phyloP scores from a whole-genome alignment of 2,329 filamentous ascomycete genomes.

The Biscogniauxia mediterranea region DNA sequence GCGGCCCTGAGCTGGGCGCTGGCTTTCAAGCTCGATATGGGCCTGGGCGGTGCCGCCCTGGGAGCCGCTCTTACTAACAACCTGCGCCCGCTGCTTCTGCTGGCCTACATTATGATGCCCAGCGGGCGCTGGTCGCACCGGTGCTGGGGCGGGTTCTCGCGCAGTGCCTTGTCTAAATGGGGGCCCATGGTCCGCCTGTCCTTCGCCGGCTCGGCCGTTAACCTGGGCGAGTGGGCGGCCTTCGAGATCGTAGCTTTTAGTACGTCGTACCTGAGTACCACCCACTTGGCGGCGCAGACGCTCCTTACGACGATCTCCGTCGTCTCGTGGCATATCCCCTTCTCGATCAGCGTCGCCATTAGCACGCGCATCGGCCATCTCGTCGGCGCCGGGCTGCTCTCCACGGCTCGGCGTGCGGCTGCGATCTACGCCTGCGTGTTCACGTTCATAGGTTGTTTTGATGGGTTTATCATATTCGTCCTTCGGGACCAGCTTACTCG shows the following conservation, averaged over 20 bases:
- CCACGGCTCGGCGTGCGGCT: constrained; percentile 32
- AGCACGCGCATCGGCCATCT: constrained; percentile 43
- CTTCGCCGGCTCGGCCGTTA: constrained; percentile 38
- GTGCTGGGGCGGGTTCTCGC: constrained; percentile 46
- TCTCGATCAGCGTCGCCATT: constrained; percentile 41
- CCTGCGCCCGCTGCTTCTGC: constrained; percentile 46
- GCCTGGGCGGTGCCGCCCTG: constrained; percentile 50
- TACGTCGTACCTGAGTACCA: constrained; percentile 43
- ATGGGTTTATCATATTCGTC: constrained; percentile 32
- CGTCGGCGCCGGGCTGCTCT: constrained; percentile 37
- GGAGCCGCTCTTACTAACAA: constrained; percentile 49
- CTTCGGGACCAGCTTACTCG: constrained; percentile 31
- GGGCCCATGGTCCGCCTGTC: constrained; percentile 39
- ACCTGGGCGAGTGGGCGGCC: constrained; percentile 42
- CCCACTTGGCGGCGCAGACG: constrained; percentile 42
- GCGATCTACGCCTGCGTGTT: constrained; percentile 35
- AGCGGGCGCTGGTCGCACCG: constrained; percentile 37
- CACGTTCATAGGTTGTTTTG: constrained; percentile 31
- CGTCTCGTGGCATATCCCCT: constrained; percentile 43
- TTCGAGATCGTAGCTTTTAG: constrained; percentile 45
- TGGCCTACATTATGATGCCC: constrained; percentile 44
- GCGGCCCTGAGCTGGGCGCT: constrained; percentile 49
- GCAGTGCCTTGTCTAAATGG: constrained; percentile 38
- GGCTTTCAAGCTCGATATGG: constrained; percentile 41
- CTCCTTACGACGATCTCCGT: constrained; percentile 41